Conservation (phyloP, 768 basidiomycete genomes). For the Suillus bovinus region DNA sequence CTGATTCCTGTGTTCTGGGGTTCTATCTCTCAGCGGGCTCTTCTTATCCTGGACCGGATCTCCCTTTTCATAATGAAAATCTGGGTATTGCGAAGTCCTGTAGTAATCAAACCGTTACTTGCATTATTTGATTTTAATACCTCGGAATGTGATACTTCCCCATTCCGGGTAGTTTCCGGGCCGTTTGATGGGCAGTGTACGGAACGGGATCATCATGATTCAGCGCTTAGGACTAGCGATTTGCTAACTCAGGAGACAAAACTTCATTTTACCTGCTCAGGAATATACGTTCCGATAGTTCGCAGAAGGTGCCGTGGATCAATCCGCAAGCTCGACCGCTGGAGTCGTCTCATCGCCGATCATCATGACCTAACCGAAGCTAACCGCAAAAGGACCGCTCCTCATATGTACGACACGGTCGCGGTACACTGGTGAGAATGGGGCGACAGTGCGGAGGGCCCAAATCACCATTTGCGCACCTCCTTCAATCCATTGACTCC, state of each 20-base stretch:
- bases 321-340: slow-evolving; percentile 1
- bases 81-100: neutral
- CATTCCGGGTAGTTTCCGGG: neutral
- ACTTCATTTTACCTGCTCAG: slow-evolving; percentile 5
- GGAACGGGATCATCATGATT: neutral
- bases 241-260: neutral
- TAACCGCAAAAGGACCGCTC: slow-evolving; percentile 9
- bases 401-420: slow-evolving; percentile 9
- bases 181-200: neutral
- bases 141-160: neutral
- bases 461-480: slow-evolving; percentile 5
- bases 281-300: neutral
- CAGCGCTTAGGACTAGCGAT: neutral
- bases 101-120: neutral
- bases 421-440: slow-evolving; percentile 10
- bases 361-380: slow-evolving; percentile 9
- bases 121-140: slow-evolving; percentile 2
- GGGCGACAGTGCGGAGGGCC: slow-evolving; percentile 10
- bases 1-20: slow-evolving; percentile 13
- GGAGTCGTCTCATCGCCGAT: slow-evolving; percentile 8
- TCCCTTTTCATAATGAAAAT: slow-evolving; percentile 6
- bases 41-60: slow-evolving; percentile 13
- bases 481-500: neutral
- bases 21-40: slow-evolving; percentile 14
- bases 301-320: slow-evolving; percentile 1